Percentiles rank a stretch among this genome's conserved stretches.
These are phyloP conservation scores for Sporormia fimetaria DNA, from an alignment of 495 filamentous ascomycete species.

Conservation along the genomic window DNA sequence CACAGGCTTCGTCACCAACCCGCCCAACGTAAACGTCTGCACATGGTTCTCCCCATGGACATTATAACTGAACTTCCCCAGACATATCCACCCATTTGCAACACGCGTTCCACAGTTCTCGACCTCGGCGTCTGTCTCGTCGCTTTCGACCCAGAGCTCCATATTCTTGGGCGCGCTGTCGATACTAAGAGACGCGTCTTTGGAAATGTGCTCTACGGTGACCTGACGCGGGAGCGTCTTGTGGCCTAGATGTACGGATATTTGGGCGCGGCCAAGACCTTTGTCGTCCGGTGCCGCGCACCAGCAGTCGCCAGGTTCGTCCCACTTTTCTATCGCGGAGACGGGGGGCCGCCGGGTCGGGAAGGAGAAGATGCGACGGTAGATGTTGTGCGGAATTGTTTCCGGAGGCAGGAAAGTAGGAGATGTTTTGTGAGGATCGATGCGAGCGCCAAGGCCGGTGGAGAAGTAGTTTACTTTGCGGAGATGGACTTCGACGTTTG, in stretches of 20 bases:
- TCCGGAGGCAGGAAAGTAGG: conserved; percentile 6
- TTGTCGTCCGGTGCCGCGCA: conserved; percentile 38
- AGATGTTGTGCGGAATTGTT: background rate
- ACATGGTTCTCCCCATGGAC: conserved; percentile 34
- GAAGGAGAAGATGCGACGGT: conserved; percentile 6
- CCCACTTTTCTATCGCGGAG: conserved; percentile 44
- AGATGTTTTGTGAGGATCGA: conserved; percentile 28
- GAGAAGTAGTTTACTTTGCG: conserved; percentile 31
- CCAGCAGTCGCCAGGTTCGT: conserved; percentile 57
- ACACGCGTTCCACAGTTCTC: conserved; percentile 7
- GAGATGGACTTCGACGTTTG: conserved; percentile 20
- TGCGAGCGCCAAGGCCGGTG: conserved; percentile 22
- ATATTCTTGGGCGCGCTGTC: conserved; percentile 45
- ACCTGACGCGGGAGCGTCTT: conserved; percentile 44
- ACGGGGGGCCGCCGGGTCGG: conserved; percentile 26
- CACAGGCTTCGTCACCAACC: conserved; percentile 33
- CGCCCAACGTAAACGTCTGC: conserved; percentile 40
- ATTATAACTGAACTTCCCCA: conserved; percentile 45
- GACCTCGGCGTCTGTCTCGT: background rate
- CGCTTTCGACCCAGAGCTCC: conserved; percentile 43
- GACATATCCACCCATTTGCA: conserved; percentile 36
- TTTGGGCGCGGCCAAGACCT: conserved; percentile 28
- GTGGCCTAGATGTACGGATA: conserved; percentile 40
- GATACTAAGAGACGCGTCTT: conserved; percentile 42
- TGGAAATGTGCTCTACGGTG: conserved; percentile 52